These are phyloP conservation scores for Coemansia aciculifera DNA, from an alignment of 192 early-diverging fungal species.

Conservation along the genomic window DNA sequence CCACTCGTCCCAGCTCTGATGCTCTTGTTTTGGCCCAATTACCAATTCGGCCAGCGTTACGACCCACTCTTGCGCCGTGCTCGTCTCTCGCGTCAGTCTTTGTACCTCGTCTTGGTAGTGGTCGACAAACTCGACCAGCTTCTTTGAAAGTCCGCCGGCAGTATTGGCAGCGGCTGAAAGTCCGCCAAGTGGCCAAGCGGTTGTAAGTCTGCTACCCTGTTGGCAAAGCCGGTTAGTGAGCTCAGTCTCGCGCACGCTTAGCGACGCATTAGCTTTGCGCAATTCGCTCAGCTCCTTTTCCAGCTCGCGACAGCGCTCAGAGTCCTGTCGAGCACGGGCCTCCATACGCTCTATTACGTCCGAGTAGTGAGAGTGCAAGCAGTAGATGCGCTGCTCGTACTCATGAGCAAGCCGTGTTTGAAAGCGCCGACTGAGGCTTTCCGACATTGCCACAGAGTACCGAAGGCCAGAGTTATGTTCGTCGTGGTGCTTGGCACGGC, in stretches of 20 bases:
- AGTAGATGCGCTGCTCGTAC: slow-evolving; percentile 54
- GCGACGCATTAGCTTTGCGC: slow-evolving; percentile 19
- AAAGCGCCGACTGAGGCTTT: slow-evolving; percentile 47
- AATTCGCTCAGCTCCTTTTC: slow-evolving; percentile 29
- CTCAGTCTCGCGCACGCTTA: slow-evolving; percentile 31
- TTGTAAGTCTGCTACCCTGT: not conserved
- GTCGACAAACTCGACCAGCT: slow-evolving; percentile 42
- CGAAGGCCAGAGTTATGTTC: slow-evolving; percentile 16
- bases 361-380: slow-evolving; percentile 49
- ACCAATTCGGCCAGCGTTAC: slow-evolving; percentile 46
- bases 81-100: slow-evolving; percentile 34
- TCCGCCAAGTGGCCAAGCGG: slow-evolving; percentile 4
- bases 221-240: slow-evolving; percentile 17
- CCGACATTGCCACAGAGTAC: slow-evolving; percentile 48
- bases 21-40: slow-evolving; percentile 45
- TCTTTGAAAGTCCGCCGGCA: slow-evolving; percentile 17
- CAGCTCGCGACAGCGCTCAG: slow-evolving; percentile 21
- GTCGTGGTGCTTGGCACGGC: not conserved
- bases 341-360: slow-evolving; percentile 49
- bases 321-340: slow-evolving; percentile 23
- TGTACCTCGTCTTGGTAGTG: slow-evolving; percentile 35
- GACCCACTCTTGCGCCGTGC: slow-evolving; percentile 48
- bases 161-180: not conserved
- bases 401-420: slow-evolving; percentile 41
- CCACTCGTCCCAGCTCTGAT: slow-evolving; percentile 53